These are phyloP conservation scores for Fusarium annulatum DNA, from an alignment of 2,329 filamentous ascomycete genomes.

Conservation along the genomic window DNA sequence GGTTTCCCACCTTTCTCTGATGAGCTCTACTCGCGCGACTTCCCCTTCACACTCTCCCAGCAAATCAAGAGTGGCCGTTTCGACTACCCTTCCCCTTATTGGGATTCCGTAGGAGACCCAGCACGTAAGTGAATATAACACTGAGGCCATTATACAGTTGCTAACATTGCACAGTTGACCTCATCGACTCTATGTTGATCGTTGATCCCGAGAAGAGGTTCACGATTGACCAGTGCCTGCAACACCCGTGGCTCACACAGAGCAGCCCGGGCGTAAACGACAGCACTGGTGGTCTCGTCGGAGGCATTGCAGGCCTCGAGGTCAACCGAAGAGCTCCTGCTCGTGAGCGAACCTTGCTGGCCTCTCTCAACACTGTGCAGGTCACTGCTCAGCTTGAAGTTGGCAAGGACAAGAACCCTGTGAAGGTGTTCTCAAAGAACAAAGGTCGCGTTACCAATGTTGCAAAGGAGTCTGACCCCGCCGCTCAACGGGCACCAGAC, in stretches of 20 bases:
- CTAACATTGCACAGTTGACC: constrained; percentile 67
- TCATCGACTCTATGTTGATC: constrained; percentile 95
- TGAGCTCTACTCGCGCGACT: constrained; percentile 83
- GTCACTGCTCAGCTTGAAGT: constrained; percentile 65
- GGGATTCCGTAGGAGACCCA: constrained; percentile 71
- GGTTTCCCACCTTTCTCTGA: constrained; percentile 98
- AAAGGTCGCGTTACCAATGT: constrained; percentile 53
- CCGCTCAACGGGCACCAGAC: constrained; percentile 71
- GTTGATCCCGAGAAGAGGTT: constrained; percentile 86
- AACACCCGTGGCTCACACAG: constrained; percentile 88
- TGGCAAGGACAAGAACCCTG: constrained; percentile 65
- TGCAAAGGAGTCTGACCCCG: constrained; percentile 72
- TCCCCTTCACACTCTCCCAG: constrained; percentile 88
- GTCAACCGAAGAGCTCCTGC: constrained; percentile 83
- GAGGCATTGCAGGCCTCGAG: constrained; percentile 83
- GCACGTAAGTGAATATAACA: constrained; percentile 64
- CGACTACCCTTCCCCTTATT: constrained; percentile 96
- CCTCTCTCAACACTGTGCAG: constrained; percentile 80
- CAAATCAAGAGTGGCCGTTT: constrained; percentile 92
- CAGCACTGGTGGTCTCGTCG: constrained; percentile 91
- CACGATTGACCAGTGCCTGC: constrained; percentile 89
- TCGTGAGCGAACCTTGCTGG: constrained; percentile 87
- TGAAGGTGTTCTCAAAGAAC: constrained; percentile 84
- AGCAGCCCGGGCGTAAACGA: constrained; percentile 73
- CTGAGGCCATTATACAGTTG: not conserved